A percentile compares a stretch with the other conserved stretches of the same genome.
These are phyloP conservation scores for Mrakia gelida DNA, from an alignment of 768 basidiomycete species.

Conservation along the genomic window DNA sequence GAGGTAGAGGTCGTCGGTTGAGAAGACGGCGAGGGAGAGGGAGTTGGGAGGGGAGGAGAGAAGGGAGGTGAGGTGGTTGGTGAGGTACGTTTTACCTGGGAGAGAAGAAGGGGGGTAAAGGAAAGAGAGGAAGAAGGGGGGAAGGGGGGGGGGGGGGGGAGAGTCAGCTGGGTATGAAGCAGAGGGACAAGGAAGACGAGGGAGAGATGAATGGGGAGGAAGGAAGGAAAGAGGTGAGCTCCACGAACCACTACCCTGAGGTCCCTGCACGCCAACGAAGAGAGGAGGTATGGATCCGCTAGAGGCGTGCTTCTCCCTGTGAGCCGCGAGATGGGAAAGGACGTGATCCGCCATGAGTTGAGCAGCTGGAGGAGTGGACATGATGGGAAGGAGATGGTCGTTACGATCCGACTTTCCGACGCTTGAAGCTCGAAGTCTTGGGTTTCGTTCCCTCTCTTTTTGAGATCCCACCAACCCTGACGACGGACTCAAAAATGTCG, in stretches of 20 bases:
- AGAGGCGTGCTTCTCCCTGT: conserved; percentile 27
- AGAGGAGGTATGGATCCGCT: conserved; percentile 51
- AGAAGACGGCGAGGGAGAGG: conserved; percentile 30
- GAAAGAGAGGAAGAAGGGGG: not conserved
- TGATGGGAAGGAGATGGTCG: not conserved
- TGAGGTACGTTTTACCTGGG: conserved; percentile 71
- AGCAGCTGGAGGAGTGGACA: conserved; percentile 8
- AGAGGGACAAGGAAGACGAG: not conserved
- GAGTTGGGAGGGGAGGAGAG: conserved; percentile 38
- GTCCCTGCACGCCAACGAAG: conserved; percentile 84
- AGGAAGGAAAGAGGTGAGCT: not conserved
- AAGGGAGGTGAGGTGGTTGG: conserved; percentile 53
- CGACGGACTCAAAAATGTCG: no score
- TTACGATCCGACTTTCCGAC: not conserved
- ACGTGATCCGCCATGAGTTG: conserved; percentile 27
- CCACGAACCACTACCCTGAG: conserved; percentile 68
- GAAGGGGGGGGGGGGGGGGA: not conserved
- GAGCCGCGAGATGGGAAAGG: not conserved
- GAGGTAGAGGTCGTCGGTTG: conserved; percentile 36
- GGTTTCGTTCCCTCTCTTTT: not conserved
- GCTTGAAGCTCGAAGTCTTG: not conserved
- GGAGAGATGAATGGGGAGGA: not conserved
- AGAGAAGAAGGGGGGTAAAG: not conserved
- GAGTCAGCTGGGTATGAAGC: not conserved
- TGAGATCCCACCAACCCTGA: not conserved